Evolutionary conservation across 148 eudicot genomes (phyloP).

Genomic region (Camellia lanceoleosa): DNA sequence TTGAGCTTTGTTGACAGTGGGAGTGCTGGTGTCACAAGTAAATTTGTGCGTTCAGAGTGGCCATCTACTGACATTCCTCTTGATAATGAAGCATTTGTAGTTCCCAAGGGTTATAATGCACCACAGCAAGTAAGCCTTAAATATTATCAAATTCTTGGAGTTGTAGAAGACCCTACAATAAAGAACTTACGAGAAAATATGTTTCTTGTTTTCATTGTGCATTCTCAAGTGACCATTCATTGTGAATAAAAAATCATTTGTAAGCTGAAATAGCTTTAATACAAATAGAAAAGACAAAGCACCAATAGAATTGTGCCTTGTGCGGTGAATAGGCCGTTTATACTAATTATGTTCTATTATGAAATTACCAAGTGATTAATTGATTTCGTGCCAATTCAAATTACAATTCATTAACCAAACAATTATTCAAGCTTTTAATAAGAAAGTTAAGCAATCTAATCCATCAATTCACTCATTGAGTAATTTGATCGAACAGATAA

Average conservation of each 20-base stretch:
- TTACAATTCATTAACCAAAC: too few species aligned
- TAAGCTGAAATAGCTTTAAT: too few species aligned
- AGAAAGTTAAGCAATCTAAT: too few species aligned
- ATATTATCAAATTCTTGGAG: neutral
- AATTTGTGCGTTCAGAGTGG: constrained; percentile 67
- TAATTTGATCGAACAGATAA: too few species aligned
- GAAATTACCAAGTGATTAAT: too few species aligned
- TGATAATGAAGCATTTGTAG: constrained; percentile 67
- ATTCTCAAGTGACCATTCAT: neutral
- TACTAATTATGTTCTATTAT: too few species aligned
- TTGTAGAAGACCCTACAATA: constrained; percentile 2
- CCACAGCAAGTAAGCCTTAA: constrained; percentile 79
- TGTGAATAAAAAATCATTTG: neutral
- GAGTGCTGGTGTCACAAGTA: constrained; percentile 70
- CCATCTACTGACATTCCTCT: constrained; percentile 88
- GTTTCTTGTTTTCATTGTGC: neutral
- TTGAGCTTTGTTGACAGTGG: constrained; percentile 43
- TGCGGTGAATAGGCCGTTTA: too few species aligned
- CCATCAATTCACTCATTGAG: too few species aligned
- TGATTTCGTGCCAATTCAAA: too few species aligned
- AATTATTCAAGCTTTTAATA: too few species aligned
- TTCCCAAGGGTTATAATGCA: constrained; percentile 81
- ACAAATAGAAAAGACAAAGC: too few species aligned
- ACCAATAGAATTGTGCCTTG: too few species aligned
- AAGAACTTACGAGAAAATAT: neutral